phyloP scores from a whole-genome alignment of 306 rosid species.

The Cucurbita ficifolia region DNA sequence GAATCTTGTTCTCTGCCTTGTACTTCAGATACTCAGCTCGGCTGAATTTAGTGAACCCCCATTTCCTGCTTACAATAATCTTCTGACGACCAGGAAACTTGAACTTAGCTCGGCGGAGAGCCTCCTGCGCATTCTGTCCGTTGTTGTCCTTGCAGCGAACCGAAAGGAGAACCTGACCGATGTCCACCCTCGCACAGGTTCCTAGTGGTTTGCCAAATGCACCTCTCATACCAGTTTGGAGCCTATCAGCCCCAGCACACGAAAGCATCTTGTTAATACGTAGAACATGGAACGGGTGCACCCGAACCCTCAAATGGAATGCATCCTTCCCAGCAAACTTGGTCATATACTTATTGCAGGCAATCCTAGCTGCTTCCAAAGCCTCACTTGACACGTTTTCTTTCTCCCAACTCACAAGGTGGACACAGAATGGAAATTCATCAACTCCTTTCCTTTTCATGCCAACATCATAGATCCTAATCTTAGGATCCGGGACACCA shows the following conservation, averaged over 20 bases:
- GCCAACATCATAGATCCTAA: slow-evolving; percentile 78
- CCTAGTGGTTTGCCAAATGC: slow-evolving; percentile 83
- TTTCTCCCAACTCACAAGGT: slow-evolving; percentile 82
- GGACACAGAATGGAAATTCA: slow-evolving; percentile 86
- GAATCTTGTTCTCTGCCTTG: slow-evolving; percentile 46
- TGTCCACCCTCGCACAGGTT: slow-evolving; percentile 60
- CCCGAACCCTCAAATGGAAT: slow-evolving; percentile 66
- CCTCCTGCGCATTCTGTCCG: slow-evolving; percentile 49
- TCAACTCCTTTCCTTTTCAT: slow-evolving; percentile 89
- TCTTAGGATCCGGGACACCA: slow-evolving; percentile 59
- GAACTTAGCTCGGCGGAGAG: slow-evolving; percentile 67
- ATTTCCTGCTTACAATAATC: slow-evolving; percentile 66
- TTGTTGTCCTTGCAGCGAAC: slow-evolving; percentile 55
- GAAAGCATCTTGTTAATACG: slow-evolving; percentile 85
- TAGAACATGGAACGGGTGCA: slow-evolving; percentile 74
- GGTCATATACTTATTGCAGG: slow-evolving; percentile 71
- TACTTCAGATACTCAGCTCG: slow-evolving; percentile 43
- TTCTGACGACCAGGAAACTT: slow-evolving; percentile 69
- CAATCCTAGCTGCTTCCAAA: slow-evolving; percentile 64
- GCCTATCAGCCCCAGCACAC: slow-evolving; percentile 88
- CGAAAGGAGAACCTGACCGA: slow-evolving; percentile 64
- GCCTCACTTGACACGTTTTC: slow-evolving; percentile 78
- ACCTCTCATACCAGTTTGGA: slow-evolving; percentile 81
- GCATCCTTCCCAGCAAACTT: slow-evolving; percentile 66
- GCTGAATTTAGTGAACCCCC: slow-evolving; percentile 79